A percentile compares a stretch with the other conserved stretches of the same genome.
Conservation (phyloP, 1,284 basidiomycete species). For the Caloboletus inedulis region DNA sequence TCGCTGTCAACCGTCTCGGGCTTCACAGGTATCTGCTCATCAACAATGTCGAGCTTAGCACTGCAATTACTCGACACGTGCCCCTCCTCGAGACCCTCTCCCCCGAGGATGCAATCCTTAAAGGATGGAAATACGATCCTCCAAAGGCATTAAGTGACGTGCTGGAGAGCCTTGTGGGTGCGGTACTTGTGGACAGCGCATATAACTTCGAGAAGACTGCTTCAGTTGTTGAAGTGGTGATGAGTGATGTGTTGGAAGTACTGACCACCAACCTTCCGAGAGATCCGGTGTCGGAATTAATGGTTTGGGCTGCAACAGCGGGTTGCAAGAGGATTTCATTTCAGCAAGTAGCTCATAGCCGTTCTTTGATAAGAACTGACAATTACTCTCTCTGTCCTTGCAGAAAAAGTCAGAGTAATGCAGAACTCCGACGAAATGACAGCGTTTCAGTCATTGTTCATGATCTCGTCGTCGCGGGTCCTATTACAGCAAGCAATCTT, state of each 20-base stretch:
- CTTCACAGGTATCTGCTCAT: constrained; percentile 72
- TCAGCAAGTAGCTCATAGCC: constrained; percentile 34
- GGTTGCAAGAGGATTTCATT: constrained; percentile 54
- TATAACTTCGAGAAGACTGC: constrained; percentile 67
- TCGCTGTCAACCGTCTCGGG: constrained; percentile 61
- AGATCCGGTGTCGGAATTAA: constrained; percentile 67
- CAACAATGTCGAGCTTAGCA: constrained; percentile 65
- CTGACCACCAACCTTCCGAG: constrained; percentile 55
- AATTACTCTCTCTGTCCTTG: not conserved
- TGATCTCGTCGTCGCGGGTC: constrained; percentile 52
- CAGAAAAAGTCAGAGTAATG: constrained; percentile 50
- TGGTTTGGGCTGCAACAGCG: constrained; percentile 55
- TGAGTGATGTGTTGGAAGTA: constrained; percentile 58
- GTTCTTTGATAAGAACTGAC: constrained; percentile 14
- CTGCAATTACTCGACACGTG: constrained; percentile 58
- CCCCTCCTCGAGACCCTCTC: constrained; percentile 55
- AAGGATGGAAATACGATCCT: constrained; percentile 78
- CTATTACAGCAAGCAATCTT: constrained; percentile 52
- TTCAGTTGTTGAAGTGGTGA: constrained; percentile 54
- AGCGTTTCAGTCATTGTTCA: constrained; percentile 58
- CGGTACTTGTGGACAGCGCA: constrained; percentile 76
- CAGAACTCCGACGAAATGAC: constrained; percentile 44
- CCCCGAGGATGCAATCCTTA: constrained; percentile 57
- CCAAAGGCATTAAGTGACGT: constrained; percentile 78
- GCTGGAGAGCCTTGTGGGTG: constrained; percentile 81